These are phyloP conservation scores for Plectosphaerella sp. DNA, from an alignment of 2,329 filamentous ascomycete species.

Conservation along the genomic window DNA sequence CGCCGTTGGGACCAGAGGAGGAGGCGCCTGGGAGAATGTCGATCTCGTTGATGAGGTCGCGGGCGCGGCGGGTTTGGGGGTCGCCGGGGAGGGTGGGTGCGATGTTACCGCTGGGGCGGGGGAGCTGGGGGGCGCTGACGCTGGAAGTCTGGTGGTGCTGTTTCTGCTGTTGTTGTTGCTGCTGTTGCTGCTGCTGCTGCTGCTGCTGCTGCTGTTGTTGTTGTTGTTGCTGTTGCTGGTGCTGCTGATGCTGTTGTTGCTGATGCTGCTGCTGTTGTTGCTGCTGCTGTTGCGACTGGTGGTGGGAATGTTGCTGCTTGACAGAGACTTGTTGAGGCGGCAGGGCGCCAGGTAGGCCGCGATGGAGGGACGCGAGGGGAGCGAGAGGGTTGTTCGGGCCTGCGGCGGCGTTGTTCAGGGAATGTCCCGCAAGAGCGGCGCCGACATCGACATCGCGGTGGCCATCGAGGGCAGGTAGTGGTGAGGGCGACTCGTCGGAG, in stretches of 20 bases:
- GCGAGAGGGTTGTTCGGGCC: not conserved
- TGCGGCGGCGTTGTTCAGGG: not conserved
- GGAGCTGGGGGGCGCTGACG: not conserved
- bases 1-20: not conserved
- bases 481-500: slow-evolving; percentile 2
- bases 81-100: not conserved
- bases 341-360: not conserved
- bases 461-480: slow-evolving; percentile 1
- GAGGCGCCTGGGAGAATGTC: not conserved
- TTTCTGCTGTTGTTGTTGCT: not conserved
- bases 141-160: not conserved
- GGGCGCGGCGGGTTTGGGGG: not conserved
- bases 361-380: not conserved
- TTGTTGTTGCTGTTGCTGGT: not conserved
- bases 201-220: not conserved
- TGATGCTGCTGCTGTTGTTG: not conserved
- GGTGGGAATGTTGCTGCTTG: not conserved
- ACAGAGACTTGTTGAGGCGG: not conserved
- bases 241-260: not conserved
- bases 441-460: not conserved
- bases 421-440: not conserved
- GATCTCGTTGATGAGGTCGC: slow-evolving; percentile 3
- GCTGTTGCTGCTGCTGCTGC: not conserved
- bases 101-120: not conserved
- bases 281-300: not conserved